A percentile compares a stretch with the other conserved stretches of the same genome.
Evolutionary conservation across 1,284 basidiomycete genomes (phyloP).

Genomic region (Schizophyllum amplum): DNA sequence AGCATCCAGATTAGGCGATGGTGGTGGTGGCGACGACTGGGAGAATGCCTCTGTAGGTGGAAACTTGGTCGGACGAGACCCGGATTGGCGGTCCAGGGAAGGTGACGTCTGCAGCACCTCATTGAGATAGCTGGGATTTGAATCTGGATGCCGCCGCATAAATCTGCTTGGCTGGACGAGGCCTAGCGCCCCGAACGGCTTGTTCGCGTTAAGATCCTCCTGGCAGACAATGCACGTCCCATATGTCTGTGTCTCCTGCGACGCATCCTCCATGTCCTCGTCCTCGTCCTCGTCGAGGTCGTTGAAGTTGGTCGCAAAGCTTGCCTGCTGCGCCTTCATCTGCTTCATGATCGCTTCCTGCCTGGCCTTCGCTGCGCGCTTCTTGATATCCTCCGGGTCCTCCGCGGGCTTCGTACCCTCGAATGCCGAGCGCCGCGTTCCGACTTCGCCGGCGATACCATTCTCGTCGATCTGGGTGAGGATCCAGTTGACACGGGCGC

Average conservation of each 20-base stretch:
- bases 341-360: conserved; percentile 88
- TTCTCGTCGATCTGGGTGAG: conserved; percentile 45
- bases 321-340: conserved; percentile 87
- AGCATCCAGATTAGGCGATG: conserved; percentile 28
- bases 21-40: background rate
- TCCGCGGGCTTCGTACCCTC: conserved; percentile 21
- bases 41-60: conserved; percentile 39
- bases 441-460: conserved; percentile 47
- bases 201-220: conserved; percentile 73
- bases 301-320: conserved; percentile 73
- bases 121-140: conserved; percentile 61
- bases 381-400: conserved; percentile 64
- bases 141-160: conserved; percentile 73
- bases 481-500: conserved; percentile 68
- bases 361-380: conserved; percentile 74
- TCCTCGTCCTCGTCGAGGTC: conserved; percentile 35
- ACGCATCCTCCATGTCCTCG: conserved; percentile 24
- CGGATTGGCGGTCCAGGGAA: conserved; percentile 52
- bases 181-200: conserved; percentile 85
- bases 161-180: conserved; percentile 86
- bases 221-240: conserved; percentile 98
- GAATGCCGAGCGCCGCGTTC: conserved; percentile 32
- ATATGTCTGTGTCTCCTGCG: conserved; percentile 50
- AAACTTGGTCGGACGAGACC: conserved; percentile 26
- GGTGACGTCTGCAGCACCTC: conserved; percentile 62